These are phyloP conservation scores for Blumeria hordei DNA, from an alignment of 2,329 filamentous ascomycete species.

Conservation along the genomic window DNA sequence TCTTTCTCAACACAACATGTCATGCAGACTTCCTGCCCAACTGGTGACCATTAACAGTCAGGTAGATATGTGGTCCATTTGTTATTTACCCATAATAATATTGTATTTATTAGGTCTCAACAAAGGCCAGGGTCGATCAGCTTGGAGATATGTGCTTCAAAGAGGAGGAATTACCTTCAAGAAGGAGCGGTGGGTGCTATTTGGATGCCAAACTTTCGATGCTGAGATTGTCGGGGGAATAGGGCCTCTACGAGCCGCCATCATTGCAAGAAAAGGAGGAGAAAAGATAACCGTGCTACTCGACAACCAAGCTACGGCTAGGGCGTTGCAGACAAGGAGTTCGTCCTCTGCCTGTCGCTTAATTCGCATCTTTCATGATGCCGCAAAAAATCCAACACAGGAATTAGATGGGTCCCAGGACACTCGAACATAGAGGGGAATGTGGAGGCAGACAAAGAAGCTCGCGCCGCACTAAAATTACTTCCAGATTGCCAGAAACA, in stretches of 20 bases:
- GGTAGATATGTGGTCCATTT: too few species aligned
- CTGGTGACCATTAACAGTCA: too few species aligned
- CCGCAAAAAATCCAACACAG: not conserved
- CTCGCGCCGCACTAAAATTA: not conserved
- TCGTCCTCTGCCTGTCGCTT: not conserved
- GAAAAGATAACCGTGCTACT: not conserved
- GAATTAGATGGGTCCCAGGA: not conserved
- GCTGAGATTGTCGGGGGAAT: not conserved
- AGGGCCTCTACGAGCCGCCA: not conserved
- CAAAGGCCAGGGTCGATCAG: not conserved
- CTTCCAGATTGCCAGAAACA: too few species aligned
- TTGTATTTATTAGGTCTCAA: too few species aligned
- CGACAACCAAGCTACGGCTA: not conserved
- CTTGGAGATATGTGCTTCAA: not conserved
- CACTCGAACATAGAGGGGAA: not conserved
- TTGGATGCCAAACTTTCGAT: not conserved
- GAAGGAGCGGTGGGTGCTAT: not conserved
- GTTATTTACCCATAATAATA: too few species aligned
- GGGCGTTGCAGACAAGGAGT: not conserved
- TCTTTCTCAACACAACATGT: too few species aligned
- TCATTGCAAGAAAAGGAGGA: not conserved
- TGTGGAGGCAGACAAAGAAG: not conserved
- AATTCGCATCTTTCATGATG: not conserved
- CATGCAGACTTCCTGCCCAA: too few species aligned
- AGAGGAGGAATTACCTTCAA: not conserved